Evolutionary conservation across 257 asterid species (phyloP).

Genomic region (Parsonsia alboflavescens): DNA sequence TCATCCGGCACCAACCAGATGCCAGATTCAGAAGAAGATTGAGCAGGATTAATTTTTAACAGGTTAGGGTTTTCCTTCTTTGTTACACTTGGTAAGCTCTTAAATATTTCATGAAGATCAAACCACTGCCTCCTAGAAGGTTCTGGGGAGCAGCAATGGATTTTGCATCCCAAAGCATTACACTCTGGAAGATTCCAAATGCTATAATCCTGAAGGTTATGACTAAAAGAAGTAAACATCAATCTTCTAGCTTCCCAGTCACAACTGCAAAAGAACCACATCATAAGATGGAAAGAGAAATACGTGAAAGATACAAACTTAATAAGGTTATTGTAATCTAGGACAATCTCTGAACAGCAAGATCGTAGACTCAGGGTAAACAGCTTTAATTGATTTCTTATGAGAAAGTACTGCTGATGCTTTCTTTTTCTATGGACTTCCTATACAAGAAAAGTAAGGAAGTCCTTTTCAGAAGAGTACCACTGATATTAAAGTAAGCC

Average conservation of each 20-base stretch:
- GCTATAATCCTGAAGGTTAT: conserved; percentile 33
- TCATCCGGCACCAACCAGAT: conserved; percentile 74
- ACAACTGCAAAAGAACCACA: conserved; percentile 55
- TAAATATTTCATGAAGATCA: conserved; percentile 89
- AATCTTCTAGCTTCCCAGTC: conserved; percentile 78
- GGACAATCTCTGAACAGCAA: background rate
- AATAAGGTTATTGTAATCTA: background rate
- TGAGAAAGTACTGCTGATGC: too few relatives aligned
- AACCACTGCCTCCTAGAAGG: conserved; percentile 60
- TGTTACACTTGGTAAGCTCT: conserved; percentile 63
- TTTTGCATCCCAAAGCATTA: conserved; percentile 65
- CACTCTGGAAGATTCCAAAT: conserved; percentile 76
- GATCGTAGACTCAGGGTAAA: background rate
- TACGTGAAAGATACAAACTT: background rate
- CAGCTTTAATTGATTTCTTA: background rate
- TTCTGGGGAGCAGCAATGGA: conserved; percentile 54
- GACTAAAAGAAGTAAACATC: conserved; percentile 35
- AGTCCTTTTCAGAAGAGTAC: too few relatives aligned
- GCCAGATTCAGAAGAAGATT: conserved; percentile 46
- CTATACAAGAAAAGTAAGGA: too few relatives aligned
- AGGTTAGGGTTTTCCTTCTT: conserved; percentile 38
- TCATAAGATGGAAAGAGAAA: conserved; percentile 20
- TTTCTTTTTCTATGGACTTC: too few relatives aligned
- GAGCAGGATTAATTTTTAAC: conserved; percentile 51
- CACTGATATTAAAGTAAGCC: background rate